phyloP scores from a whole-genome alignment of 495 filamentous ascomycete genomes.

The Hyaloscypha variabilis region DNA sequence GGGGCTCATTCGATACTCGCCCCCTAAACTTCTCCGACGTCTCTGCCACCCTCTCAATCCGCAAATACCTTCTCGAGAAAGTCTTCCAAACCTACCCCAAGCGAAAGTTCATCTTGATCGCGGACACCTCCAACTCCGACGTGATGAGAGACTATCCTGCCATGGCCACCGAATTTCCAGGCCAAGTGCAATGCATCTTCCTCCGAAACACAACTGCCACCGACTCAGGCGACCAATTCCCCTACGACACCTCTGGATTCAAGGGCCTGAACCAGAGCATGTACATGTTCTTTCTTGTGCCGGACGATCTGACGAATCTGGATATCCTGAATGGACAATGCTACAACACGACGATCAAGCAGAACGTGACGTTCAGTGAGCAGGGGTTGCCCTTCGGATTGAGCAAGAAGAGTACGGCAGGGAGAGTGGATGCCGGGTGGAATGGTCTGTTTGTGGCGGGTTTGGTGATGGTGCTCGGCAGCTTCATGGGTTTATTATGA shows the following conservation, averaged over 20 bases:
- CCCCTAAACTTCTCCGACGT: conserved; percentile 81
- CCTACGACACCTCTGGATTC: conserved; percentile 76
- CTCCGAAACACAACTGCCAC: conserved; percentile 74
- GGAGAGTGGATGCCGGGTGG: conserved; percentile 13
- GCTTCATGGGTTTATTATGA: neutral
- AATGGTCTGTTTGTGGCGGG: conserved; percentile 10
- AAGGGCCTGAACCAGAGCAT: conserved; percentile 57
- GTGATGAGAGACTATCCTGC: conserved; percentile 75
- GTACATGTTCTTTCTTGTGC: conserved; percentile 79
- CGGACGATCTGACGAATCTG: conserved; percentile 68
- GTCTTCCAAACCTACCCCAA: conserved; percentile 76
- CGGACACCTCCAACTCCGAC: conserved; percentile 78
- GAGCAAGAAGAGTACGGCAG: conserved; percentile 28
- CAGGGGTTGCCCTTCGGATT: conserved; percentile 60
- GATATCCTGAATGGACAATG: conserved; percentile 74
- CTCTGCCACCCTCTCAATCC: conserved; percentile 68
- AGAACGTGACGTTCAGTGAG: conserved; percentile 70
- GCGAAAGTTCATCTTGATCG: conserved; percentile 75
- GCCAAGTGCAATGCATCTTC: conserved; percentile 77
- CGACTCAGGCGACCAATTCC: conserved; percentile 62
- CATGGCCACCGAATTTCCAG: conserved; percentile 64
- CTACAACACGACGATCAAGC: conserved; percentile 59
- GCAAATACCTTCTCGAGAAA: conserved; percentile 65
- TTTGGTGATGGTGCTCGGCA: neutral
- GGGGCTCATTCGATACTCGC: conserved; percentile 66